Evolutionary conservation across 257 asterid species (phyloP).

Genomic region (Phtheirospermum japonicum): DNA sequence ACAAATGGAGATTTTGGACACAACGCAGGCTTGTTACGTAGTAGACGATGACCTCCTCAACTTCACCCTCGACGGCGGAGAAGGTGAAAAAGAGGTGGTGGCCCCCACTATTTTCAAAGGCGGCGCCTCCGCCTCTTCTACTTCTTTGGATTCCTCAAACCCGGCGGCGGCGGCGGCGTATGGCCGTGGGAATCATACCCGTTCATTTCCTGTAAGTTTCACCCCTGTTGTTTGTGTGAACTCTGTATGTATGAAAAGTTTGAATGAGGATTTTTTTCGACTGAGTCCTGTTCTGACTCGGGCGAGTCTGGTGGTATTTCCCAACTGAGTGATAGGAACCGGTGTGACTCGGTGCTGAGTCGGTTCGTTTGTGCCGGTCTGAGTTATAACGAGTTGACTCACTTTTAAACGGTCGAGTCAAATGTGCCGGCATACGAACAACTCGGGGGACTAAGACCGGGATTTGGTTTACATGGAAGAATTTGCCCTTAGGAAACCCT

Average conservation of each 20-base stretch:
- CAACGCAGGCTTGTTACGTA: slow-evolving; percentile 35
- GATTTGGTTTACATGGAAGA: slow-evolving; percentile 24
- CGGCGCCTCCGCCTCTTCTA: slow-evolving; percentile 27
- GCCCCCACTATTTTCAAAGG: slow-evolving; percentile 25
- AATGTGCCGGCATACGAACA: slow-evolving; percentile 6
- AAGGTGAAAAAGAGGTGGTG: slow-evolving; percentile 30
- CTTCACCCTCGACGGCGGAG: slow-evolving; percentile 61
- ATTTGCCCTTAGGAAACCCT: slow-evolving; percentile 41
- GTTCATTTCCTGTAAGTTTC: slow-evolving; percentile 41
- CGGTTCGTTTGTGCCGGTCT: slow-evolving; percentile 4
- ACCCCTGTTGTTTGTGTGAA: slow-evolving; percentile 21
- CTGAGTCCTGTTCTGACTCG: slow-evolving; percentile 51
- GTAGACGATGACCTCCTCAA: slow-evolving; percentile 65
- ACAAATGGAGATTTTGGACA: slow-evolving; percentile 54
- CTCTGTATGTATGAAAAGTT: slow-evolving; percentile 9
- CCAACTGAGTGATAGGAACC: slow-evolving; percentile 6
- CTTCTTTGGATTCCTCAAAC: slow-evolving; percentile 26
- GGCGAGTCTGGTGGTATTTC: slow-evolving; percentile 34
- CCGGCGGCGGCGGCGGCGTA: slow-evolving; percentile 27
- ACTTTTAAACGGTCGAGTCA: slow-evolving; percentile 22
- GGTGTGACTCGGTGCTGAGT: slow-evolving; percentile 40
- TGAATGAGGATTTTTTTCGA: not conserved
- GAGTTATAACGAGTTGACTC: not conserved
- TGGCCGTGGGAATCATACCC: slow-evolving; percentile 22
- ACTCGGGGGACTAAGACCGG: not conserved